A percentile compares a stretch with the other conserved stretches of the same genome.
These are phyloP conservation scores for Solanum aculeatissimum DNA, from an alignment of 305 asterid species.

Conservation along the genomic window DNA sequence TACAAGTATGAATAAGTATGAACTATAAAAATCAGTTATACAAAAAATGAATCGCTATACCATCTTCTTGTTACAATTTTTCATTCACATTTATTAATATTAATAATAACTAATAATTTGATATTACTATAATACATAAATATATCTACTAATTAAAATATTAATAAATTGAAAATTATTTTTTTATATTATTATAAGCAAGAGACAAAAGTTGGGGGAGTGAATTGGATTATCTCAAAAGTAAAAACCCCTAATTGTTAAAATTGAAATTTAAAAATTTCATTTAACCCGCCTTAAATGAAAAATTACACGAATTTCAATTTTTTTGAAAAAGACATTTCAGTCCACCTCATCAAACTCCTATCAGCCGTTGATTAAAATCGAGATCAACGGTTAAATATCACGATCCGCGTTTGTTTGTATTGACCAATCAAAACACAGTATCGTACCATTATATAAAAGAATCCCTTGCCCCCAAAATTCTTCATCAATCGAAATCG, in stretches of 20 bases:
- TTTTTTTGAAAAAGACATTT: background rate
- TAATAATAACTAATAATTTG: no score
- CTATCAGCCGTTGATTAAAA: background rate
- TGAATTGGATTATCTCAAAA: background rate
- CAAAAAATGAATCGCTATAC: no score
- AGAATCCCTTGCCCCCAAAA: background rate
- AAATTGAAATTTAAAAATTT: background rate
- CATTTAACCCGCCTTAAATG: background rate
- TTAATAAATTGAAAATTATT: no score
- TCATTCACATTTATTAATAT: no score
- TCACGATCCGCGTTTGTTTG: background rate
- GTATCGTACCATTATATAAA: background rate
- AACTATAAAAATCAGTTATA: no score
- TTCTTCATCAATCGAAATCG: background rate
- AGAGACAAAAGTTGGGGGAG: background rate
- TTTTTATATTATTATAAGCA: background rate
- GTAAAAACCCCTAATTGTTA: background rate
- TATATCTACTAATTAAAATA: no score
- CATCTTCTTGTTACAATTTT: no score
- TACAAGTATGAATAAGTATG: no score
- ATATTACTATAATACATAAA: no score
- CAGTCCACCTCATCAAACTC: background rate
- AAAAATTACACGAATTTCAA: background rate
- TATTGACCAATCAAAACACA: background rate
- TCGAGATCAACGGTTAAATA: background rate